Conservation (phyloP, 2,329 filamentous ascomycete genomes). For the Cryphonectria parasitica region DNA sequence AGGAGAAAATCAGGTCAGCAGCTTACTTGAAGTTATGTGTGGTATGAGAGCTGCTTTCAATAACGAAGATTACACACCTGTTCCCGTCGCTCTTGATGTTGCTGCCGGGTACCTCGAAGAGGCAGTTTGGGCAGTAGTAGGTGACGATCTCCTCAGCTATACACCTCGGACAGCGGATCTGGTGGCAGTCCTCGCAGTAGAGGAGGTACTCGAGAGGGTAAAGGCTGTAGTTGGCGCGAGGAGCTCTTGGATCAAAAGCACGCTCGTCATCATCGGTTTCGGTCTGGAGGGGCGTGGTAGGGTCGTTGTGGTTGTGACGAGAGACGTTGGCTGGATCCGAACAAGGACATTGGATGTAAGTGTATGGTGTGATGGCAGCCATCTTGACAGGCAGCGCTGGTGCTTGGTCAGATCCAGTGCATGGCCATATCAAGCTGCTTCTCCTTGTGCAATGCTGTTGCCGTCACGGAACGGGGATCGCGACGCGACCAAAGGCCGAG, state of each 20-base stretch:
- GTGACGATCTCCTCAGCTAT: constrained; percentile 92
- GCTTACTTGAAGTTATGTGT: background rate
- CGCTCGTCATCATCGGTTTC: constrained; percentile 70
- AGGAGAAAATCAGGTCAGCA: constrained; percentile 9
- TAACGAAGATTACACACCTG: constrained; percentile 58
- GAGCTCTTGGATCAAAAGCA: constrained; percentile 83
- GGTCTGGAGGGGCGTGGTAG: constrained; percentile 18
- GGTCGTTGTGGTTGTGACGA: constrained; percentile 36
- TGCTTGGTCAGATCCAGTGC: background rate
- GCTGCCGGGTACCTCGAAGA: constrained; percentile 95
- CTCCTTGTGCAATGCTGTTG: background rate
- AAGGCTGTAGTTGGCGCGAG: constrained; percentile 86
- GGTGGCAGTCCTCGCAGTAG: constrained; percentile 96
- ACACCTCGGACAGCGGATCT: constrained; percentile 92
- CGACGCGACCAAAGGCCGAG: background rate
- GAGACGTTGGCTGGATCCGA: constrained; percentile 49
- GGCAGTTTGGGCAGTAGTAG: constrained; percentile 92
- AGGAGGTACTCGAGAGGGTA: constrained; percentile 92
- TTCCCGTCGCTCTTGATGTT: constrained; percentile 92
- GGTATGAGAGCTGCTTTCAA: too few relatives aligned
- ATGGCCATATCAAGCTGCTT: background rate
- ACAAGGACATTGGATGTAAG: constrained; percentile 70
- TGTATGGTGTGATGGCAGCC: constrained; percentile 62
- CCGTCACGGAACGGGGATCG: background rate
- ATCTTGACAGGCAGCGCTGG: constrained; percentile 39